These are phyloP conservation scores for Zea luxurians DNA, from an alignment of 176 grass and related monocot species.

Conservation along the genomic window DNA sequence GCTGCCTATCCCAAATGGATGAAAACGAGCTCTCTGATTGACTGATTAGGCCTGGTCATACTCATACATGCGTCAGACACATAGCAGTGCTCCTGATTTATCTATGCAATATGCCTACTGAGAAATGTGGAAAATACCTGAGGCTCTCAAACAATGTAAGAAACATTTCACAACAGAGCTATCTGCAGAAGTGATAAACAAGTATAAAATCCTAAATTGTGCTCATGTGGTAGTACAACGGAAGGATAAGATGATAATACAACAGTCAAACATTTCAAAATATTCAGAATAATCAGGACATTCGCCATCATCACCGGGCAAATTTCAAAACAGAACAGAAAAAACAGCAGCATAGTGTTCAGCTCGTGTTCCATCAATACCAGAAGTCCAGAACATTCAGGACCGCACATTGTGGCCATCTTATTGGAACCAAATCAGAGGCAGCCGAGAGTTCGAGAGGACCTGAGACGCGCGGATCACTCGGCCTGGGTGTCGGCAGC, in stretches of 20 bases:
- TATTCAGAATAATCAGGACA: slow-evolving; percentile 28
- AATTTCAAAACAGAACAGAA: slow-evolving; percentile 33
- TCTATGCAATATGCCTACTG: background rate
- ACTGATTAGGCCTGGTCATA: background rate
- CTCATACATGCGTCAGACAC: background rate
- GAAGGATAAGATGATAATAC: slow-evolving; percentile 16
- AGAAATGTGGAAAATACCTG: background rate
- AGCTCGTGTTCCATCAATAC: slow-evolving; percentile 17
- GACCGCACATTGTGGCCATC: slow-evolving; percentile 28
- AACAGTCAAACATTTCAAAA: slow-evolving; percentile 29
- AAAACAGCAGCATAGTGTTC: slow-evolving; percentile 41
- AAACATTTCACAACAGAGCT: slow-evolving; percentile 8
- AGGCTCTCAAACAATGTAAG: background rate
- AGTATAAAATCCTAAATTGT: slow-evolving; percentile 8
- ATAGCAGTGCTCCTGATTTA: background rate
- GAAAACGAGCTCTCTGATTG: background rate
- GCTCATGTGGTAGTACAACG: background rate
- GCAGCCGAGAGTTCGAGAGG: slow-evolving; percentile 28
- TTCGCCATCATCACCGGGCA: slow-evolving; percentile 32
- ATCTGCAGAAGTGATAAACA: background rate
- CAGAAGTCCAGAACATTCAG: slow-evolving; percentile 21
- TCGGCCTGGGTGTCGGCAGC: slow-evolving; percentile 37
- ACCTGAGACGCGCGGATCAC: slow-evolving; percentile 58
- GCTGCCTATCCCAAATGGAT: background rate
- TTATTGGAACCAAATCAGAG: slow-evolving; percentile 51